A percentile compares a stretch with the other conserved stretches of the same genome.
phyloP scores from a whole-genome alignment of 371 early-diverging fungal species.

The Saksenaea oblongispora region DNA sequence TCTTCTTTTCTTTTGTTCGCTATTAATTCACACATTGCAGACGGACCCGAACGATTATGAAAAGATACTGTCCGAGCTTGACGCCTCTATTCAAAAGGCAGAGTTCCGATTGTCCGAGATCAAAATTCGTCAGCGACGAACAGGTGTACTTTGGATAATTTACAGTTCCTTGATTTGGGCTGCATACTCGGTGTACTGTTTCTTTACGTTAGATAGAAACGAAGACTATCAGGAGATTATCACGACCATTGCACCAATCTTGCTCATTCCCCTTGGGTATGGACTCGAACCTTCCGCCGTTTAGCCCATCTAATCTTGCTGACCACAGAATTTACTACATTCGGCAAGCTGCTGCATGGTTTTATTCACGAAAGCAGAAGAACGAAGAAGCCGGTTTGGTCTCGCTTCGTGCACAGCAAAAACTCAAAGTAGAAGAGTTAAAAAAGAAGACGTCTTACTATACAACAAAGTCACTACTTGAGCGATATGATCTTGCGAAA shows the following conservation, averaged over 20 bases:
- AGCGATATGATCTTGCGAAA: conserved; percentile 53
- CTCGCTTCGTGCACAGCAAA: conserved; percentile 58
- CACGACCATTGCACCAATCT: conserved; percentile 31
- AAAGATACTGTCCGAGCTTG: conserved; percentile 77
- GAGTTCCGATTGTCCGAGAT: conserved; percentile 67
- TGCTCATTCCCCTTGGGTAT: conserved; percentile 60
- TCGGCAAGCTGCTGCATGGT: conserved; percentile 51
- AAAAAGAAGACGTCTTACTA: conserved; percentile 90
- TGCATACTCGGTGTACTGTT: conserved; percentile 54
- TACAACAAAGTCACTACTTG: conserved; percentile 86
- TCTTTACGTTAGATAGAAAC: conserved; percentile 19
- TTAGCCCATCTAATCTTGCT: background rate
- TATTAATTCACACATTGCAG: conserved; percentile 7
- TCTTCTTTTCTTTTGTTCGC: background rate
- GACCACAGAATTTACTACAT: conserved; percentile 52
- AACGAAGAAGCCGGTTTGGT: conserved; percentile 58
- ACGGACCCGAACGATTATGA: conserved; percentile 69
- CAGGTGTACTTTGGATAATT: conserved; percentile 68
- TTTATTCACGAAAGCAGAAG: conserved; percentile 61
- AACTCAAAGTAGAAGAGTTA: conserved; percentile 79
- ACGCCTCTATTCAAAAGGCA: conserved; percentile 71
- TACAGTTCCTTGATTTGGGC: conserved; percentile 73
- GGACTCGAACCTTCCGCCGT: conserved; percentile 7
- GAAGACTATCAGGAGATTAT: conserved; percentile 2
- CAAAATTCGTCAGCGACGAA: conserved; percentile 62